Evolutionary conservation across 371 early-diverging fungal genomes (phyloP).

Genomic region (Mucor indicus): DNA sequence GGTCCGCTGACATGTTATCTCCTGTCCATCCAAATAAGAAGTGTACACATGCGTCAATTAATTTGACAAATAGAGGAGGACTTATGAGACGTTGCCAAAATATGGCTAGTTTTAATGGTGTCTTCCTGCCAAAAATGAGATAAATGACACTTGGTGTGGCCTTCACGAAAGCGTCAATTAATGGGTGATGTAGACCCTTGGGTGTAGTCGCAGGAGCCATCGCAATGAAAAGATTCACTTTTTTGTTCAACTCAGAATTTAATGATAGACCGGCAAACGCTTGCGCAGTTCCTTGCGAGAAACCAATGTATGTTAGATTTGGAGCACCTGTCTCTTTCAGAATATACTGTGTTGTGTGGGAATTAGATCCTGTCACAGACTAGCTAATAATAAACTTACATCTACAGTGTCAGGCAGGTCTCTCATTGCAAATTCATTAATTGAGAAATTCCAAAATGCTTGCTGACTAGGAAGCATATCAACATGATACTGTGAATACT

Average conservation of each 20-base stretch:
- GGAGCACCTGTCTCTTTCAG: constrained; percentile 74
- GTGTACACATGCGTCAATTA: constrained; percentile 71
- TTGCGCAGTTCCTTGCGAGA: constrained; percentile 93
- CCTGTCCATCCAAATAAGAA: constrained; percentile 89
- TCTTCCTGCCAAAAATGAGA: constrained; percentile 86
- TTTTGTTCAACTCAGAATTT: constrained; percentile 72
- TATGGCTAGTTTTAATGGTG: constrained; percentile 72
- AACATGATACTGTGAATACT: constrained; percentile 88
- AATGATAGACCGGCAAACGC: constrained; percentile 91
- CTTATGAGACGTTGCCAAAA: constrained; percentile 87
- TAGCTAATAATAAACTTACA: too few relatives aligned
- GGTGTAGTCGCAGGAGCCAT: constrained; percentile 94
- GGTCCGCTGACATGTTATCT: constrained; percentile 65
- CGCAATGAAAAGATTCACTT: constrained; percentile 87
- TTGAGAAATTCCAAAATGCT: constrained; percentile 90
- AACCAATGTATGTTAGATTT: constrained; percentile 91
- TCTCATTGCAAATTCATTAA: constrained; percentile 86
- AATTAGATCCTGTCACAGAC: background rate
- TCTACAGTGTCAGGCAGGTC: constrained; percentile 88
- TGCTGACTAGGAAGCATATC: constrained; percentile 62
- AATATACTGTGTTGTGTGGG: constrained; percentile 60
- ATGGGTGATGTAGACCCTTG: constrained; percentile 75
- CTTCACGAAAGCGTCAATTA: constrained; percentile 81
- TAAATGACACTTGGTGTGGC: constrained; percentile 88
- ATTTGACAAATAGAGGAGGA: constrained; percentile 67